Base-by-base conservation (phyloP, 176 grass and related monocot genomes). In the Saccharum spontaneum region DNA sequence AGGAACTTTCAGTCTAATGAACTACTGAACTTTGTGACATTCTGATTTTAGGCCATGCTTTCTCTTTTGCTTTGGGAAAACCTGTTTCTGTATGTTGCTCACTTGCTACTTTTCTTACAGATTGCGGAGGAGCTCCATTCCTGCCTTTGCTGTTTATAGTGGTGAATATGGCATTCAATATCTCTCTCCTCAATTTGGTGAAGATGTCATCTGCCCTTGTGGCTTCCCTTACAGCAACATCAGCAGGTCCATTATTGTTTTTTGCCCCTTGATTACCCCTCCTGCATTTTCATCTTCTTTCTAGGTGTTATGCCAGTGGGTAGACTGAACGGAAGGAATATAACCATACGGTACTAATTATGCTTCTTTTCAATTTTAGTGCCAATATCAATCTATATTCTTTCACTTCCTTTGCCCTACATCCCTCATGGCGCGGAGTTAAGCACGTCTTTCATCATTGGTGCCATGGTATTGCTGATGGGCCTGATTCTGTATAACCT, bases 201-300 rank as follows among this genome's bases (percentile, higher is more conserved):
- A 98, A 98, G 85, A 90, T 95, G 77, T 95, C 96, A 22, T 95
- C 96, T 79, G 93, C 96, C n/a, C 62, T 94, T 63, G 91, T 98
- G 78, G 89, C 93, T 78, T 98, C 91, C 12, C 96, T 98, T 79
- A 92, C 91, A 65, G 73, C 90, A 77, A 91, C 96, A 72, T 85
- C 88, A 76, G 93, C 96, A 87, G 96, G 96, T 95, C 26, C 60
- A 20, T 66, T 65, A 15, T 33, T 64, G 23, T 72, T 66, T 54
- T 69, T 67, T 70, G 23, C n/a, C 16, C 20, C 72, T 69, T 59
- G 67, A 43, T 75, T 76, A 7, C 69, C 49, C 16, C 23, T 71
- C 9, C 13, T 18, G 6, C 28, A 49, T 38, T 73, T 67, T 14
- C 23, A 44, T 40, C 14, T 13, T 69, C 15, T 74, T 20, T 78